A percentile compares a stretch with the other conserved stretches of the same genome.
Evolutionary conservation across 176 grass and related monocot genomes (phyloP).

Genomic region (Eremochloa ophiuroides): DNA sequence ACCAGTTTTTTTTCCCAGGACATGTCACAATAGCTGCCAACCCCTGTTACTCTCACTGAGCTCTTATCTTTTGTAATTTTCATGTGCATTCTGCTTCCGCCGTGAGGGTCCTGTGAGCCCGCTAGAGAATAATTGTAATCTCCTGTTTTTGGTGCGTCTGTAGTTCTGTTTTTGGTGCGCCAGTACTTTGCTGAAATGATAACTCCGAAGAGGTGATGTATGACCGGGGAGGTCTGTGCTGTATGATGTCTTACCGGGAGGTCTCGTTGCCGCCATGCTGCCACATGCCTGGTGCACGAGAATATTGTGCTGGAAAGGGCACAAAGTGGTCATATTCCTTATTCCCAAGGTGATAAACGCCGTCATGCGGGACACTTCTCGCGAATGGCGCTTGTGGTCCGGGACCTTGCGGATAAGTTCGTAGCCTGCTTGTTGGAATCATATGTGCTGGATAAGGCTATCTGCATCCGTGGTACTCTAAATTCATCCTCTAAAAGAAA

Average conservation of each 20-base stretch:
- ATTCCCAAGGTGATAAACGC: neutral
- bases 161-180: slow-evolving; percentile 36
- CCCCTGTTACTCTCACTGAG: slow-evolving; percentile 12
- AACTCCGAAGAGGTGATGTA: no score
- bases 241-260: neutral
- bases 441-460: neutral
- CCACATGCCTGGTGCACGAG: neutral
- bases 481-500: no score
- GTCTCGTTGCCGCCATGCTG: neutral
- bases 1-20: slow-evolving; percentile 42
- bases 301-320: neutral
- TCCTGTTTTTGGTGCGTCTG: slow-evolving; percentile 22
- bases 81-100: slow-evolving; percentile 21
- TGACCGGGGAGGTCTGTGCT: no score
- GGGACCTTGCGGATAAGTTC: neutral
- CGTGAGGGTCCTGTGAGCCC: neutral
- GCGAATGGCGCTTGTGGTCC: neutral
- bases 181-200: slow-evolving; percentile 29
- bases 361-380: neutral
- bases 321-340: neutral
- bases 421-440: neutral
- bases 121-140: slow-evolving; percentile 51
- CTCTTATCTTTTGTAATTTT: slow-evolving; percentile 37
- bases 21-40: slow-evolving; percentile 7
- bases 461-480: no score